Conservation (phyloP, 768 basidiomycete species). For the Hypsizygus marmoreus region DNA sequence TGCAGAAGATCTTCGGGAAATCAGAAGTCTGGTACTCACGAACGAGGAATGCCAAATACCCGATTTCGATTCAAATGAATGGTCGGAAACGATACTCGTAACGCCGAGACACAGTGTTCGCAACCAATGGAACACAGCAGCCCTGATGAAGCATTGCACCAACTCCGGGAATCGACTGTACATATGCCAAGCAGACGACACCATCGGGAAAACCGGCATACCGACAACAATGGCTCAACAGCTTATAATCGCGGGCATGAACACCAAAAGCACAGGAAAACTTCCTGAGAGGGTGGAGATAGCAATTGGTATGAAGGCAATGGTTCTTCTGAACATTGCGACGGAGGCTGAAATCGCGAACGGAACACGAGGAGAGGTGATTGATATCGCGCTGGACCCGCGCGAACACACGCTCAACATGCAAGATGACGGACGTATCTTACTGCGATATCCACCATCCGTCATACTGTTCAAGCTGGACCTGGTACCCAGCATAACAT, state of each 20-base stretch:
- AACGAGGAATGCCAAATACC: too few species aligned
- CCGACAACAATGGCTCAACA: constrained; percentile 1
- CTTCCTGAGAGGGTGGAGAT: constrained; percentile 25
- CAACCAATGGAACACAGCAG: too few species aligned
- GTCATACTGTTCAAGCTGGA: constrained; percentile 32
- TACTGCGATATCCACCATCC: constrained; percentile 31
- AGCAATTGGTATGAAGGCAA: constrained; percentile 37
- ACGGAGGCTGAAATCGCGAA: constrained; percentile 45
- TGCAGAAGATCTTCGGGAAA: too few species aligned
- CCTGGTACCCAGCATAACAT: constrained; percentile 6
- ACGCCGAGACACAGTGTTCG: too few species aligned
- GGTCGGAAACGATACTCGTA: too few species aligned
- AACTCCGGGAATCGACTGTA: constrained; percentile 21
- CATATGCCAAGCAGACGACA: constrained; percentile 31
- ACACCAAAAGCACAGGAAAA: constrained; percentile 14
- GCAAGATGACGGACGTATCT: constrained; percentile 1
- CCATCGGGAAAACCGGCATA: background rate
- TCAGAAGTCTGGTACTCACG: too few species aligned
- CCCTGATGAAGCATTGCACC: constrained; percentile 21
- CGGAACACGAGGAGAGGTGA: constrained; percentile 35
- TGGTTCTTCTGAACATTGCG: constrained; percentile 37
- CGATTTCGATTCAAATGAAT: too few species aligned
- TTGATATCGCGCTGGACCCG: constrained; percentile 32
- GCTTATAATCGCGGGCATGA: constrained; percentile 9
- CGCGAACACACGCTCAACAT: constrained; percentile 29